Evolutionary conservation across 208 protist genomes (phyloP).

Genomic region (Trypanosoma conorhini): DNA sequence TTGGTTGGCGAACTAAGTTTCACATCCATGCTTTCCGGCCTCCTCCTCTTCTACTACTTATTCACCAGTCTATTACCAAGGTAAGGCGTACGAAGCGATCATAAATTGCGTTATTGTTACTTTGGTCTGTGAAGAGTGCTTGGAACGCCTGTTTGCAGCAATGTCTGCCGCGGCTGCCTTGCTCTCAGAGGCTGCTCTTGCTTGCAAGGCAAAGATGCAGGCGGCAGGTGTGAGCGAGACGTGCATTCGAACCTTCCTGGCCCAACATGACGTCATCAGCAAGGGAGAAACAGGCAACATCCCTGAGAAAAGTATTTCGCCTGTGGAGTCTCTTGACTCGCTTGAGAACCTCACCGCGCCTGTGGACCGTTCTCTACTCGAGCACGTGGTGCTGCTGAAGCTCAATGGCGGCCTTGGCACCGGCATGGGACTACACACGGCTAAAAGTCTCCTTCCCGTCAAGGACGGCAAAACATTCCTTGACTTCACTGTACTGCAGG

Average conservation of each 20-base stretch:
- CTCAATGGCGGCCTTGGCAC: conserved; percentile 97
- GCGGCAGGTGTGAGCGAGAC: conserved; percentile 52
- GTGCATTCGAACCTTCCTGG: conserved; percentile 66
- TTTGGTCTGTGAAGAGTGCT: conserved; percentile 19
- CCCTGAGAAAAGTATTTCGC: conserved; percentile 46
- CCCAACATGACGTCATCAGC: conserved; percentile 54
- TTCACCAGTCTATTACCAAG: not conserved
- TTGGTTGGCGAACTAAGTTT: not conserved
- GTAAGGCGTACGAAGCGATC: not conserved
- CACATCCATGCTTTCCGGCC: not conserved
- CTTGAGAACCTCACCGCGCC: conserved; percentile 39
- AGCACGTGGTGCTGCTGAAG: conserved; percentile 96
- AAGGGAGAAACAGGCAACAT: conserved; percentile 53
- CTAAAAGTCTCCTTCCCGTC: conserved; percentile 94
- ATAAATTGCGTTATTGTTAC: conserved; percentile 1
- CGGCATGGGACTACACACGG: conserved; percentile 84
- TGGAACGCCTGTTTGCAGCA: not conserved
- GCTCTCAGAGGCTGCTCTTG: conserved; percentile 43
- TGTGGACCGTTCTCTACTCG: conserved; percentile 37
- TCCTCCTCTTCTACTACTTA: conserved; percentile 24
- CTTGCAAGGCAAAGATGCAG: conserved; percentile 73
- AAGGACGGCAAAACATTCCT: conserved; percentile 96
- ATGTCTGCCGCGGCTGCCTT: conserved; percentile 21
- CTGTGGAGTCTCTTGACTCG: conserved; percentile 41
- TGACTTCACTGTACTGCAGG: conserved; percentile 96